phyloP scores from a whole-genome alignment of 1,284 basidiomycete genomes.

The Ustilago lituana region DNA sequence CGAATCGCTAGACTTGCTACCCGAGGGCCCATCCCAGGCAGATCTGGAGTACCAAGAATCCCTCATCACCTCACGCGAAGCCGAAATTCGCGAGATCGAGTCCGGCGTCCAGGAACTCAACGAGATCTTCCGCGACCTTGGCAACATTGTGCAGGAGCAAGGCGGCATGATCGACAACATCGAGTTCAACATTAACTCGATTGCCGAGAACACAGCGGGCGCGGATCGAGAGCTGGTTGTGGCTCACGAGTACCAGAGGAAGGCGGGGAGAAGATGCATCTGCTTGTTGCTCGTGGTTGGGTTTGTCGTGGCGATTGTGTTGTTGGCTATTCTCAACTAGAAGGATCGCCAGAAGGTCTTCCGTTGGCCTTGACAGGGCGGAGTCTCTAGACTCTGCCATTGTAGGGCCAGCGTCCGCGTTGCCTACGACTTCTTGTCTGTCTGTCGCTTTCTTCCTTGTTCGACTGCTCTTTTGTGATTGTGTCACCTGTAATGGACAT shows the following conservation, averaged over 20 bases:
- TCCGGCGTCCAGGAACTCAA: constrained; percentile 94
- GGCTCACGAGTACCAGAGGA: constrained; percentile 93
- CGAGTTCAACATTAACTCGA: constrained; percentile 89
- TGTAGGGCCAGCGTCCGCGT: too few species aligned
- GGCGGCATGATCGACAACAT: constrained; percentile 97
- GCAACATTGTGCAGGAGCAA: constrained; percentile 92
- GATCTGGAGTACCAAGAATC: constrained; percentile 97
- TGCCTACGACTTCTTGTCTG: neutral
- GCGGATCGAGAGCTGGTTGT: constrained; percentile 88
- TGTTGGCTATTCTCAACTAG: constrained; percentile 74
- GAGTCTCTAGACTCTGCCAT: too few species aligned
- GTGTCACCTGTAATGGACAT: constrained; percentile 21
- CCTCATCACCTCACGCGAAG: constrained; percentile 91
- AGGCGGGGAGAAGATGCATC: constrained; percentile 86
- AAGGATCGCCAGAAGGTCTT: neutral
- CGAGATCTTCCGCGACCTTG: constrained; percentile 96
- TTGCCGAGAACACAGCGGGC: constrained; percentile 82
- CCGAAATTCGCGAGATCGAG: constrained; percentile 95
- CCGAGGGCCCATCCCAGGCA: constrained; percentile 72
- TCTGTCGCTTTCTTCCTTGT: neutral
- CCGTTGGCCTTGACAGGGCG: too few species aligned
- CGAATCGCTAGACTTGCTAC: constrained; percentile 19
- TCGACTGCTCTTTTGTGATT: neutral
- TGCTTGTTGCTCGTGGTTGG: constrained; percentile 89
- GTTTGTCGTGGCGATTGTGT: constrained; percentile 86